Percentiles rank a stretch among this genome's conserved stretches.
Conservation (phyloP, 2,329 filamentous ascomycete species). For the Penicillium sp. region DNA sequence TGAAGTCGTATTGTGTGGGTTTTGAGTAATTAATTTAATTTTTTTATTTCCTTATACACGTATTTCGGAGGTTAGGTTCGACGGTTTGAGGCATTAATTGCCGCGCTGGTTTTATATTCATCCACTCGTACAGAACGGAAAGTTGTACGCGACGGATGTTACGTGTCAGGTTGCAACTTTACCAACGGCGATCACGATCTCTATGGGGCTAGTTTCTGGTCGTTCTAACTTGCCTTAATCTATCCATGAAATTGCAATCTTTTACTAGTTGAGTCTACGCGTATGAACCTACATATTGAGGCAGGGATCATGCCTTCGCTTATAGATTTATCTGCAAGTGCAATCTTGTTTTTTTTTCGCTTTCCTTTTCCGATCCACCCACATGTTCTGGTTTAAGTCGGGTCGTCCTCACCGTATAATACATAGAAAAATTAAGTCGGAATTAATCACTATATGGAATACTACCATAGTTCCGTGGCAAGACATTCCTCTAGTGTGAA, state of each 20-base stretch:
- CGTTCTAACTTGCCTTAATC: background rate
- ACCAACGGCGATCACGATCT: background rate
- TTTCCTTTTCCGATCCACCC: background rate
- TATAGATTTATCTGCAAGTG: conserved; percentile 1
- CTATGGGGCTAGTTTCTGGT: background rate
- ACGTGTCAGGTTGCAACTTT: background rate
- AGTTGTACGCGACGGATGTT: conserved; percentile 5
- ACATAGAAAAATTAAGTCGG: background rate
- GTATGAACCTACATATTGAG: background rate
- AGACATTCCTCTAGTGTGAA: background rate
- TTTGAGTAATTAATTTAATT: background rate
- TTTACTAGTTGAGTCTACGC: background rate
- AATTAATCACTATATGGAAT: background rate
- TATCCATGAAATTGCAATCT: background rate
- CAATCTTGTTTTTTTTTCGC: background rate
- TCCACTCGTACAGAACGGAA: background rate
- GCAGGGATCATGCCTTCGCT: conserved; percentile 5
- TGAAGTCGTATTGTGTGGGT: conserved; percentile 3
- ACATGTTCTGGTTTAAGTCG: background rate
- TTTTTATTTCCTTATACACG: no score
- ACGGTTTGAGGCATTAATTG: background rate
- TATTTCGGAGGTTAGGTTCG: background rate
- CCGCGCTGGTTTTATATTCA: background rate
- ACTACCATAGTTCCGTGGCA: background rate
- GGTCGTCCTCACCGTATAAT: background rate